A percentile compares a stretch with the other conserved stretches of the same genome.
These are phyloP conservation scores for Ustilago trichophora DNA, from an alignment of 1,284 basidiomycete species.

Conservation along the genomic window DNA sequence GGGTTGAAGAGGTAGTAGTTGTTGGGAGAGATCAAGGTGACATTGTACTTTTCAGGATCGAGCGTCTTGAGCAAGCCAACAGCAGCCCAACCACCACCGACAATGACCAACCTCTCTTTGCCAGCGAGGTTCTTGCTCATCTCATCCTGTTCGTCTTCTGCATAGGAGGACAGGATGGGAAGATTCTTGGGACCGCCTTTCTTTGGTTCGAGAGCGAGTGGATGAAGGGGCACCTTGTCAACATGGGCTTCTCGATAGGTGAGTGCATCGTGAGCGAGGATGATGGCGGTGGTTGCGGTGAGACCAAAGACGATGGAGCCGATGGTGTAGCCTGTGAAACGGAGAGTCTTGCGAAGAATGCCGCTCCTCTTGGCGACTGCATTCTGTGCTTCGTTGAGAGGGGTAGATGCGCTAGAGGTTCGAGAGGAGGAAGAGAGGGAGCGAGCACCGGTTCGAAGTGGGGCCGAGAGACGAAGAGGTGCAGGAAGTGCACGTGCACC, in stretches of 20 bases:
- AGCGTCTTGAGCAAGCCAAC: constrained; percentile 59
- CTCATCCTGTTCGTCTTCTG: constrained; percentile 48
- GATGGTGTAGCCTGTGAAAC: constrained; percentile 30
- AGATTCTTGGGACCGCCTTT: constrained; percentile 62
- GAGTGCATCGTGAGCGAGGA: constrained; percentile 56
- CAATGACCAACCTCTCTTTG: constrained; percentile 64
- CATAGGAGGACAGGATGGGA: constrained; percentile 54
- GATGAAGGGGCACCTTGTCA: constrained; percentile 47
- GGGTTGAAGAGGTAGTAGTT: constrained; percentile 66
- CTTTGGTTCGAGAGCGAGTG: constrained; percentile 49
- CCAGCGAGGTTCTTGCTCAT: constrained; percentile 19
- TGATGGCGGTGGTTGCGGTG: constrained; percentile 39
- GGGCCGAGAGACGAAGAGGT: too few relatives aligned
- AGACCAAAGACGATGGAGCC: constrained; percentile 58
- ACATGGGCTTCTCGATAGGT: constrained; percentile 57
- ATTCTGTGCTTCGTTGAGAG: constrained; percentile 25
- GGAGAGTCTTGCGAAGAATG: constrained; percentile 20
- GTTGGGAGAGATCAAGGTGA: constrained; percentile 62
- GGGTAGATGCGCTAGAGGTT: constrained; percentile 14
- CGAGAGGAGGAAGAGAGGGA: constrained; percentile 11
- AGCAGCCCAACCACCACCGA: constrained; percentile 65
- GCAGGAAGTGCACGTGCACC: too few relatives aligned
- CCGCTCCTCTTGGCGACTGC: constrained; percentile 7
- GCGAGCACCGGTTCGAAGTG: too few relatives aligned
- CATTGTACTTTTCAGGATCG: constrained; percentile 62